phyloP scores from a whole-genome alignment of 345 rosid genomes.

The Toxicodendron radicans region DNA sequence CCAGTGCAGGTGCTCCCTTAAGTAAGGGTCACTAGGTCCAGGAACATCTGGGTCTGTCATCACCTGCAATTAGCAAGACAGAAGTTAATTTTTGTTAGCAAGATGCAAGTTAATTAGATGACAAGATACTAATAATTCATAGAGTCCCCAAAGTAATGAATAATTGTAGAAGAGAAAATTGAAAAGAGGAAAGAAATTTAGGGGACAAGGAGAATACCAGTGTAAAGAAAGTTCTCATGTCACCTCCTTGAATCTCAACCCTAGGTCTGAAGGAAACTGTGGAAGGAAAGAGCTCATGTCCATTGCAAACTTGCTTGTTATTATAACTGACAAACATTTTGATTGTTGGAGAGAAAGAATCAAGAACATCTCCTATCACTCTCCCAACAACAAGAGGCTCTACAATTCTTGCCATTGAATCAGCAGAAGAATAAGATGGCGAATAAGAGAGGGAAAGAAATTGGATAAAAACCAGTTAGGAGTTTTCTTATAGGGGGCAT shows the following conservation, averaged over 20 bases:
- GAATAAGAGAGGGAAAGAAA: neutral
- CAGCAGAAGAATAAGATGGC: neutral
- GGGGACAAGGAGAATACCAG: conserved; percentile 32
- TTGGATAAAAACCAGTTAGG: neutral
- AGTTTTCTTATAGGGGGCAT: neutral
- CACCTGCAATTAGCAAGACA: conserved; percentile 35
- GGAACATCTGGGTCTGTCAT: conserved; percentile 78
- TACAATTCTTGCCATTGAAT: conserved; percentile 8
- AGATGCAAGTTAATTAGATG: neutral
- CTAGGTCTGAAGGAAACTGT: conserved; percentile 32
- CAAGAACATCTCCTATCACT: conserved; percentile 46
- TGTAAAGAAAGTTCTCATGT: conserved; percentile 66
- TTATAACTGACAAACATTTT: conserved; percentile 33
- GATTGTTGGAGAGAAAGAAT: conserved; percentile 31
- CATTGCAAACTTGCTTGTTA: conserved; percentile 34
- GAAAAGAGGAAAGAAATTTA: neutral
- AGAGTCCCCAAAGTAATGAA: neutral
- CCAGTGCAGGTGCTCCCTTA: conserved; percentile 70
- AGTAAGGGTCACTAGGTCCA: conserved; percentile 69
- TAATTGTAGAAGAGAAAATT: neutral
- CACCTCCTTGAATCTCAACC: conserved; percentile 41
- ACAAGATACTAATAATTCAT: neutral
- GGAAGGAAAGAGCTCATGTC: conserved; percentile 40
- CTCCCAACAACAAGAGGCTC: conserved; percentile 39
- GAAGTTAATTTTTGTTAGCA: neutral